Evolutionary conservation across 257 asterid species (phyloP), one percentile per base, ranked within the genome.

Genomic region (Scutellaria barbata): DNA sequence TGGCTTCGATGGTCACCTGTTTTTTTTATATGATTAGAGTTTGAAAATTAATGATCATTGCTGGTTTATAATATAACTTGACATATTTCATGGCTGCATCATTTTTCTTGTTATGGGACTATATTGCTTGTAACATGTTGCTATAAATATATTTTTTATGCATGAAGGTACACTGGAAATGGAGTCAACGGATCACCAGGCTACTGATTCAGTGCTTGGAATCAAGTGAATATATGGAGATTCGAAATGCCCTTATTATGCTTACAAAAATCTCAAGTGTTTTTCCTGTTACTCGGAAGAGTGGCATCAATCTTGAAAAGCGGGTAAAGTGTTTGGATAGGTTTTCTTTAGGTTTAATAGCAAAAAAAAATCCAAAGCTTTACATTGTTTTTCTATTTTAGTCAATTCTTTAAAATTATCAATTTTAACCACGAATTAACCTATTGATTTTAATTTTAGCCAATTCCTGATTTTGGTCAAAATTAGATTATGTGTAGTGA

Each of bases 101-200:
- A 0, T 48, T 65, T 54, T 65, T 64, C 71, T 20, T 43, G 51
- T 50, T 8, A 43, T 63, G 75, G 64, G 37, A 37, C 10, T 56
- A 20, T 73, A 37, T 63, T 66, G 60, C 76, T 35, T 50, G 55
- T 33, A 47, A 13, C 53, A 30, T 65, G 50, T 16, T 57, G 35
- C 63, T 68, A 33, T 63, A 25, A 68, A 46, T 61, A 37, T 62
- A 13, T 14, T 63, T 53, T 71, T 58, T 10, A 60, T 86, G 82
- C 68, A 71, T 73, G 64, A 79, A 95, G 99, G 98, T 95, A 75
- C 99, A 95, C 77, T 95, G 98, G 98, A 95, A 95, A 71, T 95
- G 99, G 99, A 95, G 97, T 85, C 99, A 95, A 75, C 87, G 98
- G 76, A 89, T 95, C 79, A 95, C 99, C 40, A 89, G 88, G 87